A percentile compares a stretch with the other conserved stretches of the same genome.
Evolutionary conservation across 2,329 filamentous ascomycete genomes (phyloP).

Genomic region (Fusarium agapanthi): DNA sequence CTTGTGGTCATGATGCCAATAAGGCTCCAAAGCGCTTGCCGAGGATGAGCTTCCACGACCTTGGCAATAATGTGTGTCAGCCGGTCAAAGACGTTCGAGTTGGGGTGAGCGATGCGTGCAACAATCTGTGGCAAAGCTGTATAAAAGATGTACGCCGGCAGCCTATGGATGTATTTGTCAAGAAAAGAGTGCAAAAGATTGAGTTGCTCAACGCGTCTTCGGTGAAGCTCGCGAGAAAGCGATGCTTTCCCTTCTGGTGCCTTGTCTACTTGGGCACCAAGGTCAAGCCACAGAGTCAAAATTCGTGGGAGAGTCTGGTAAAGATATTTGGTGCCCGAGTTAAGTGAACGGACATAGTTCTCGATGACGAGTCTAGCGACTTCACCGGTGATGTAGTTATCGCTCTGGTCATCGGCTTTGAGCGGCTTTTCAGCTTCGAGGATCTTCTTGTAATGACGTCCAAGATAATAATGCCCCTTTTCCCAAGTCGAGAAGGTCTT

Average conservation of each 20-base stretch:
- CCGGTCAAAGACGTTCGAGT: conserved; percentile 77
- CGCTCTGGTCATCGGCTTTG: conserved; percentile 78
- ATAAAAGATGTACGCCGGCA: conserved; percentile 82
- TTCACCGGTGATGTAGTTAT: conserved; percentile 81
- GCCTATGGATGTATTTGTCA: conserved; percentile 77
- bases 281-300: conserved; percentile 92
- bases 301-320: conserved; percentile 94
- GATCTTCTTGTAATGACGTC: conserved; percentile 96
- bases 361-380: conserved; percentile 89
- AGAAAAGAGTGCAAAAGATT: conserved; percentile 77
- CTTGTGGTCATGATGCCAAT: conserved; percentile 86
- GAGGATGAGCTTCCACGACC: conserved; percentile 87
- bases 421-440: conserved; percentile 87
- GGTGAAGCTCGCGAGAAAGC: conserved; percentile 60
- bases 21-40: conserved; percentile 90
- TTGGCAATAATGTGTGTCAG: conserved; percentile 83
- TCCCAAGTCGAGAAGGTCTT: conserved; percentile 80
- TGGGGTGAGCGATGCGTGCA: conserved; percentile 91
- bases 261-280: conserved; percentile 79
- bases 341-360: conserved; percentile 88
- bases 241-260: conserved; percentile 64
- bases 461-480: conserved; percentile 96
- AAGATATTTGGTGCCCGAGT: conserved; percentile 92
- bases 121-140: conserved; percentile 90
- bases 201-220: conserved; percentile 71